Percentiles rank a stretch among this genome's conserved stretches.
Conservation (phyloP, 345 rosid species). For the Barbarea vulgaris region DNA sequence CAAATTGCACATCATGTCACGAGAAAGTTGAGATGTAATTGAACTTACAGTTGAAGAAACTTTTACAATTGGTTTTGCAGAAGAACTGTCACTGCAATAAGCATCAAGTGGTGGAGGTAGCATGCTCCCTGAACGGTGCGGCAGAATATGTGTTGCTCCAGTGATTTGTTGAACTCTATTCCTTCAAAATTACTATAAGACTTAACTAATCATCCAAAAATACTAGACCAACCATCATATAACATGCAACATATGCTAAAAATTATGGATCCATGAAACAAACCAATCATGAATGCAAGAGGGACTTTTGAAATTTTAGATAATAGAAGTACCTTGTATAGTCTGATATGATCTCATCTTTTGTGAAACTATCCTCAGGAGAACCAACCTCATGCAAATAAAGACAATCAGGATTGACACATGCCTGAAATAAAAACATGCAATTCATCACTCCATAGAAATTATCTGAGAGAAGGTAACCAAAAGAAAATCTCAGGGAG, state of each 20-base stretch:
- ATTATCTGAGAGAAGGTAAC: too few relatives aligned
- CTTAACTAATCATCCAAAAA: constrained; percentile 29
- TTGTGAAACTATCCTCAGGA: constrained; percentile 91
- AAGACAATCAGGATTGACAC: constrained; percentile 92
- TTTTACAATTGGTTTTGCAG: constrained; percentile 60
- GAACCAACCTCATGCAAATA: constrained; percentile 95
- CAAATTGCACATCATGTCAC: constrained; percentile 2
- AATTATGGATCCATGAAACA: too few relatives aligned
- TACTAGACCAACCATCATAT: too few relatives aligned
- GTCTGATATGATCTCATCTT: constrained; percentile 88
- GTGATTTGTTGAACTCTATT: constrained; percentile 84
- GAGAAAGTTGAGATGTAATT: too few relatives aligned
- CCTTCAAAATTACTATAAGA: constrained; percentile 45
- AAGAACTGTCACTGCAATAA: constrained; percentile 48
- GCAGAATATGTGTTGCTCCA: constrained; percentile 56
- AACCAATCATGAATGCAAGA: not conserved
- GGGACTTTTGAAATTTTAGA: too few relatives aligned
- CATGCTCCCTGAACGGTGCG: constrained; percentile 59
- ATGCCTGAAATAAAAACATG: constrained; percentile 55
- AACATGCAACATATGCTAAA: too few relatives aligned
- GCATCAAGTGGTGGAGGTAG: constrained; percentile 85
- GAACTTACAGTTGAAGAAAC: constrained; percentile 63
- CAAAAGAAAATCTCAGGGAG: too few relatives aligned
- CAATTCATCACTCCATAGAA: too few relatives aligned
- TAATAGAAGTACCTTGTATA: too few relatives aligned